Percentiles rank a stretch among this genome's conserved stretches.
Evolutionary conservation across 257 asterid genomes (phyloP).

Genomic region (Solanum appendiculatum): DNA sequence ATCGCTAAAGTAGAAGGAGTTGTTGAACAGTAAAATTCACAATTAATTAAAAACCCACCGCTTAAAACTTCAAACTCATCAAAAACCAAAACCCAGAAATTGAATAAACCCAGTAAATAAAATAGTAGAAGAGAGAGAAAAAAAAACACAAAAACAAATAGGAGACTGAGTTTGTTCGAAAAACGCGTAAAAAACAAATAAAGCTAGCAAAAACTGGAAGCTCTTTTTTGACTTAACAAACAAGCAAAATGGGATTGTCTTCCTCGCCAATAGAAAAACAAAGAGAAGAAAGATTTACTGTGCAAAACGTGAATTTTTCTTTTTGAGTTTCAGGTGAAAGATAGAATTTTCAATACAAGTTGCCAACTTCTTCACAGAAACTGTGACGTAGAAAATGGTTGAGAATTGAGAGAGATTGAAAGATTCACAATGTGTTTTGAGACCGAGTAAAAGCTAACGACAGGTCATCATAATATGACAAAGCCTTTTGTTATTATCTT

Average conservation of each 20-base stretch:
- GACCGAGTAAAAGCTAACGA: background rate
- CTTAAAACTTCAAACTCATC: conserved; percentile 2
- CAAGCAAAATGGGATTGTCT: background rate
- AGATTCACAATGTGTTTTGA: background rate
- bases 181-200: background rate
- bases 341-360: background rate
- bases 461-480: conserved; percentile 7
- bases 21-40: conserved; percentile 2
- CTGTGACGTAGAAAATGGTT: background rate
- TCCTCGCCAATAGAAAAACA: background rate
- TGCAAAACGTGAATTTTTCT: background rate
- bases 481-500: background rate
- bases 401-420: background rate
- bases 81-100: background rate
- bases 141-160: background rate
- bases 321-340: background rate
- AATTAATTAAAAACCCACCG: conserved; percentile 27
- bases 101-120: background rate
- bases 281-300: background rate
- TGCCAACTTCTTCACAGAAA: background rate
- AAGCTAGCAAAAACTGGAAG: background rate
- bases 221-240: background rate
- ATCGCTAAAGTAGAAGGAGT: conserved; percentile 2
- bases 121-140: conserved; percentile 1
- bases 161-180: background rate